phyloP scores from a whole-genome alignment of 352 stramenopile species.

The Pythium periplocum region DNA sequence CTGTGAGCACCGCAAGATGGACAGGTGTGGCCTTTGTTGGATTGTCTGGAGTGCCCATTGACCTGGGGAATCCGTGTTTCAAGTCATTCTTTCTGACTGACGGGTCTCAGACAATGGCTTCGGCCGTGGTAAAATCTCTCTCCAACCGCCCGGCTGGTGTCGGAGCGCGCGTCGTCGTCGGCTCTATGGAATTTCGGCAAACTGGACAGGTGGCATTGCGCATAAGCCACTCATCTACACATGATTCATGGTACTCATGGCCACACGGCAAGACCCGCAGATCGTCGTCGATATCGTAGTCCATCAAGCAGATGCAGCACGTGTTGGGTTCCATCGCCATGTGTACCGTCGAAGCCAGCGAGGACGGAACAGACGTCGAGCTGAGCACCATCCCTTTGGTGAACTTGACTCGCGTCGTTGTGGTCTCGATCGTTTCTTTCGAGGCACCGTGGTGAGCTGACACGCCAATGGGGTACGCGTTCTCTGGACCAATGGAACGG shows the following conservation, averaged over 20 bases:
- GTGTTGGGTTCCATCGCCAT: conserved; percentile 7
- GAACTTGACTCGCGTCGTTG: conserved; percentile 8
- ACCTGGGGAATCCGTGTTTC: no score
- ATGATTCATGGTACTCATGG: conserved; percentile 18
- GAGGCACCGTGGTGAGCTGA: conserved; percentile 5
- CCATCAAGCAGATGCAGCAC: conserved; percentile 20
- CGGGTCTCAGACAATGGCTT: no score
- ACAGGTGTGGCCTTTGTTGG: no score
- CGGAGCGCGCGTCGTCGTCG: no score
- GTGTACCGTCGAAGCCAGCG: conserved; percentile 1
- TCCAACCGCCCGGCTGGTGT: no score
- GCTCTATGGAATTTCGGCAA: conserved; percentile 8
- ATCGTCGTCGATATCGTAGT: conserved; percentile 15
- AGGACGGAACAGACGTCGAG: conserved; percentile 1
- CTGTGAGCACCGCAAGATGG: no score
- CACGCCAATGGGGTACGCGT: conserved; percentile 3
- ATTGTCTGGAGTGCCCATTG: no score
- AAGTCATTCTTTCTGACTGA: no score
- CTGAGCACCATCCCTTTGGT: conserved; percentile 4
- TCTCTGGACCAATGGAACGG: conserved; percentile 1
- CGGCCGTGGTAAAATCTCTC: no score
- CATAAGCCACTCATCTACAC: conserved; percentile 19
- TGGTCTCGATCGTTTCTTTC: conserved; percentile 13
- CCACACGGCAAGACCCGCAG: conserved; percentile 14
- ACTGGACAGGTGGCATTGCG: conserved; percentile 18